Base-by-base conservation (phyloP, 331 rosid genomes). In the Phaseolus coccineus region DNA sequence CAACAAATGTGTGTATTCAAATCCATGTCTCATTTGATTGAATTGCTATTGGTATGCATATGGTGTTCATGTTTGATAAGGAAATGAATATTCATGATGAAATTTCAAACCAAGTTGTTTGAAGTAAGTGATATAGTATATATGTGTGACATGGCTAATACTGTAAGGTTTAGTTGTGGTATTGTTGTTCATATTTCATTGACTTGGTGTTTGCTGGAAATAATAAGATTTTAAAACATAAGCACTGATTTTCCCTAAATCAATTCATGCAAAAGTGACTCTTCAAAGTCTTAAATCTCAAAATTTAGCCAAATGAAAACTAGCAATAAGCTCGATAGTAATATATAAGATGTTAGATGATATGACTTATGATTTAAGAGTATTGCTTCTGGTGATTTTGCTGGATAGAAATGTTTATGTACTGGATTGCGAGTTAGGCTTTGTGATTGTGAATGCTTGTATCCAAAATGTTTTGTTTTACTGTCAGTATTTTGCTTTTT, bases 1-100 rank as follows among this genome's bases (percentile, higher is more conserved):
- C 92, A 88, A 76, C 97, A 96, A 83, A 91, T 96, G 98, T 91
- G 84, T 84, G 99, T 88, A 48, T 79, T 81, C 57, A 11, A 52
- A 33, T 25, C 85, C 66, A 48, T 77, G 9, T 57, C 71, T 70
- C 40, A 19, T 46, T 51, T 63, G 57, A 22, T 71, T 55, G 53
- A 71, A 50, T 57, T 47, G 50, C 27, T n/a, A 10, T n/a, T 44
- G 16, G 72, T 33, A 42, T 61, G 73, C 55, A 42, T 71, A 47
- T 65, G 4, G 16, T n/a, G 44, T 24, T 77, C 4, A 3, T 73
- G 64, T 78, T 73, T 61, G 58, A 53, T 53, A 48, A 40, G 68
- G 61, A 69, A 53, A 50, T 19, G 24, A 50, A 67, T 67, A 22
- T 7, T 13, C 25, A 40, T 48, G 25, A 59, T 40, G 7, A n/a